Base-by-base conservation (phyloP, 495 filamentous ascomycete genomes). In the Tuber brumale region DNA sequence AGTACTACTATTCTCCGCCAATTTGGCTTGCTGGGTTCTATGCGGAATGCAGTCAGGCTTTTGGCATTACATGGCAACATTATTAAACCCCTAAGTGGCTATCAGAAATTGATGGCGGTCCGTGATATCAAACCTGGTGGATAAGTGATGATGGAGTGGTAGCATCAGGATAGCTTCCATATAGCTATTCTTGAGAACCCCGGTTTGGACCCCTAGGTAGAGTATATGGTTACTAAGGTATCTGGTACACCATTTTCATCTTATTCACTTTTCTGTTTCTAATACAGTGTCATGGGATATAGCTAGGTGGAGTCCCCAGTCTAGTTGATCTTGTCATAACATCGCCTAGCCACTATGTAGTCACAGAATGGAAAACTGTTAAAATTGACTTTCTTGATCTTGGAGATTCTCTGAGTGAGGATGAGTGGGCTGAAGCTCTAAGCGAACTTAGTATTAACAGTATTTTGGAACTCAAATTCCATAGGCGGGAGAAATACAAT, bases 291-390 rank as follows among this genome's bases (percentile, higher is more conserved):
- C 35, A 21, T 21, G n/a, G 69, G 69, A 18, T 66, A 16, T 41
- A 66, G 27, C 21, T 1, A n/a, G 27, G 39, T 35, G 27, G 66
- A 66, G 35, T 31, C 8, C 31, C n/a, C 19, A 18, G 45, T 37
- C 39, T 48, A 6, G 27, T 69, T 44, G 71, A 74, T 69, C 75
- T 74, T n/a, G 48, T 76, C 12, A 61, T 75, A 31, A 57, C 23
- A 31, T 45, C 71, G 19, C 70, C 39, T 5, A 23, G 2, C 7
- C n/a, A 76, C 21, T 66, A 44, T 2, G 16, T 76, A 43, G 51
- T 74, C 43, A 66, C 46, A 2, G 41, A 76, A 31, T 76, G 75
- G 75, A 69, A 76, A 48, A 12, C 18, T 18, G 19, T 76, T 37
- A 37, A 39, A 21, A 74, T 76, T 18, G 27, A 69, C 31, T 44